Evolutionary conservation across 108 stramenopile genomes (phyloP).

Genomic region (Nitzschia sp.): DNA sequence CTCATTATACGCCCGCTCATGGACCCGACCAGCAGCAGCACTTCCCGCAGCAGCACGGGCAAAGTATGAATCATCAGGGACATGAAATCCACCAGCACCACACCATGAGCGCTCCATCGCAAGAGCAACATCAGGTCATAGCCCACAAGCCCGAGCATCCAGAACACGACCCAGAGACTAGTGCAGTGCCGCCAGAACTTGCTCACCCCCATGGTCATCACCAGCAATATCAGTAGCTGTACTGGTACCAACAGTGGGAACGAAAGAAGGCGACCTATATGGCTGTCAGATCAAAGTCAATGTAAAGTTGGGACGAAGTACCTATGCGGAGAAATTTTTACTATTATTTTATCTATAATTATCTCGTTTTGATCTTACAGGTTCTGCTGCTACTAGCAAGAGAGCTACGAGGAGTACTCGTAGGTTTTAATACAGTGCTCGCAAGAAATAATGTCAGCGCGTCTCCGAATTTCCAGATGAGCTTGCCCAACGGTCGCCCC

Average conservation of each 20-base stretch:
- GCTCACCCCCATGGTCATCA: not conserved
- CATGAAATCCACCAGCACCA: too few species aligned
- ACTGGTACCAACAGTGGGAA: too few species aligned
- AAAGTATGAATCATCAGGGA: too few species aligned
- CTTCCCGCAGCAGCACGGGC: slow-evolving; percentile 8
- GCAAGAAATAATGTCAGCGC: slow-evolving; percentile 10
- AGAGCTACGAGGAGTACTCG: too few species aligned
- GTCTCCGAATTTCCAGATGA: slow-evolving; percentile 33
- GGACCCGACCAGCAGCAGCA: slow-evolving; percentile 19
- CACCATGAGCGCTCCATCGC: slow-evolving; percentile 9
- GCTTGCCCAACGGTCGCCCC: slow-evolving; percentile 18
- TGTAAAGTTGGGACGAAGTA: not conserved
- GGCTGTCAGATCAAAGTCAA: too few species aligned
- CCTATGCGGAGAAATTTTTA: not conserved
- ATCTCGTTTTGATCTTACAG: not conserved
- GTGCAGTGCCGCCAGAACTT: slow-evolving; percentile 11
- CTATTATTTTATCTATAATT: not conserved
- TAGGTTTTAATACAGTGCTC: too few species aligned
- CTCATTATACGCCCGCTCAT: too few species aligned
- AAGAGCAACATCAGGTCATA: slow-evolving; percentile 2
- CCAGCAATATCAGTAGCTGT: not conserved
- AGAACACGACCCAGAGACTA: slow-evolving; percentile 11
- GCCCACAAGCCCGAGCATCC: not conserved
- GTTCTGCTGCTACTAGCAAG: too few species aligned
- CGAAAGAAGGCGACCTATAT: too few species aligned